Evolutionary conservation across 352 stramenopile genomes (phyloP).

Genomic region (Phytopythium ostracodes): DNA sequence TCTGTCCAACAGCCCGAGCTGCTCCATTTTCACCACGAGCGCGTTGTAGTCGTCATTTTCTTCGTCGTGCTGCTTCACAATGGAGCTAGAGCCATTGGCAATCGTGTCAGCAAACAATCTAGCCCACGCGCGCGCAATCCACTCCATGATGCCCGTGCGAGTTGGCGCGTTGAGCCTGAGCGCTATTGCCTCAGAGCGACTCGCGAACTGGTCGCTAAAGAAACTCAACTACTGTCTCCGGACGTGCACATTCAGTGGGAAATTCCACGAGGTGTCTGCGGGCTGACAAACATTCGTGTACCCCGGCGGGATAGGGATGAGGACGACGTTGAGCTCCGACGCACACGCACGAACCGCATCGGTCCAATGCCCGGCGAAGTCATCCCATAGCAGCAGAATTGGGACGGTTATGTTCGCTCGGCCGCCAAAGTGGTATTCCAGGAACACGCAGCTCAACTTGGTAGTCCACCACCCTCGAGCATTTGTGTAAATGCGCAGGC

Average conservation of each 20-base stretch:
- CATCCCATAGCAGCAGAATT: constrained; percentile 16
- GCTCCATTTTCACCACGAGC: too few species aligned
- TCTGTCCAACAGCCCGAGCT: too few species aligned
- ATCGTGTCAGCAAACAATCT: too few species aligned
- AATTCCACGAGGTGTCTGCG: constrained; percentile 16
- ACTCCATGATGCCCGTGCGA: too few species aligned
- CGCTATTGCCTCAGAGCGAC: too few species aligned
- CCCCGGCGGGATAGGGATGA: constrained; percentile 9
- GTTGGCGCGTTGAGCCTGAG: too few species aligned
- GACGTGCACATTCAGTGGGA: background rate
- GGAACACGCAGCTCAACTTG: constrained; percentile 8
- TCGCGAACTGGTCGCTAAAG: background rate
- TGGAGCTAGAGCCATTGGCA: too few species aligned
- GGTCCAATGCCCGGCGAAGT: constrained; percentile 24
- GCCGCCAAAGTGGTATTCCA: constrained; percentile 14
- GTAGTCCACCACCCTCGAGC: constrained; percentile 13
- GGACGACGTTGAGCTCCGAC: constrained; percentile 12
- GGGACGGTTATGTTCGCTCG: constrained; percentile 9
- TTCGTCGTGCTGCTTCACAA: too few species aligned
- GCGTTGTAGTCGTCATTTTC: too few species aligned
- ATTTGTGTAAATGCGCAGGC: constrained; percentile 11
- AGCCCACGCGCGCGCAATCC: too few species aligned
- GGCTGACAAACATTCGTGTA: constrained; percentile 12
- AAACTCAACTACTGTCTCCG: background rate
- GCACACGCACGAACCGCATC: constrained; percentile 14